Base-by-base conservation (phyloP, 768 basidiomycete species). In the Calocera cornea region DNA sequence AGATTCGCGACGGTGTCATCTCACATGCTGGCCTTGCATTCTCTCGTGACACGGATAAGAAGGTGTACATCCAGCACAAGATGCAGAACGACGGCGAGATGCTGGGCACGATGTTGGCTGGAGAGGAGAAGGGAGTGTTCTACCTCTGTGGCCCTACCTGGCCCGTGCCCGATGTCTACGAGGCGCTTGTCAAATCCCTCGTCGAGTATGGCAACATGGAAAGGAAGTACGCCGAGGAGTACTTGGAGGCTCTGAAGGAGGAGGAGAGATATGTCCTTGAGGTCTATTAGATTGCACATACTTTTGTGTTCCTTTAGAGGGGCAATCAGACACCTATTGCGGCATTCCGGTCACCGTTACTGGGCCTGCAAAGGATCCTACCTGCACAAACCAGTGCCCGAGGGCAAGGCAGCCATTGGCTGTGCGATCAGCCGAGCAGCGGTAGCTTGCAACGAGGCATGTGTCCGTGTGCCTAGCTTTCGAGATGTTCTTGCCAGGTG, bases 101-200 rank as follows among this genome's bases (percentile, higher is more conserved):
- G 34, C 83, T 99, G 29, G 87, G 86, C 50, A 78, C 83, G 69
- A 86, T 91, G 84, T 78, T 98, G 66, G 80, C 87, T 72, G 66
- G 68, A 34, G 80, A 86, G 67, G 83, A 87, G 69, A 73, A 83
- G 44, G 93, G 92, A 34, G 90, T 86, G 60, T 99, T 99, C 80
- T 98, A 97, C 77, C 81, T 99, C 50, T 97, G 97, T 76, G 95
- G 95, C 31, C 97, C 95, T 40, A 98, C 95, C 31, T 97, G 95
- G 95, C 97, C 97, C n/a, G 95, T 98, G 24, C 94, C 97, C 1
- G 97, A 98, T 73, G 93, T 99, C 3, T 95, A 90, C 73, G 89
- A 95, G 77, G 91, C 97, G 0, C 81, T 99, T 64, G 87, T 95
- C 24, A 85, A 85, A 22, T 89, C 92, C 1, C 79, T 97, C 69